Evolutionary conservation across 345 rosid genomes (phyloP), one percentile per base, ranked within the genome.

Genomic region (Boechera retrofracta): DNA sequence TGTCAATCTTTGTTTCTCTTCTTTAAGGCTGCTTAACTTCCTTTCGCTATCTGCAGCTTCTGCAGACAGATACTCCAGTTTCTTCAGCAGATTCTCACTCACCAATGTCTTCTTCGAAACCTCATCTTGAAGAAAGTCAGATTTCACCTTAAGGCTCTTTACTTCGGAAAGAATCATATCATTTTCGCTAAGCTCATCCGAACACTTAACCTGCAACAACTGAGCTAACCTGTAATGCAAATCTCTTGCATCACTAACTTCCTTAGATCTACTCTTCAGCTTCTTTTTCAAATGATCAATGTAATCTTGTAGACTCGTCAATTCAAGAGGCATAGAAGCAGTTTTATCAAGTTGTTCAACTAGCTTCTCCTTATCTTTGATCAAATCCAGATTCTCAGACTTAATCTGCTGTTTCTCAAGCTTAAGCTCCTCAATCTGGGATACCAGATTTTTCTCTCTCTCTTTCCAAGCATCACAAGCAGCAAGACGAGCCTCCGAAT

Each of bases 401-500:
- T 68, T 47, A 18, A 32, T 70, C 63, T 63, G 80, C 32, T 85
- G 78, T 75, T 82, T 88, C 65, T 89, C 89, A 10, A 77, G 67
- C 74, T 81, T 59, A 76, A 92, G 84, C 67, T 83, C 86, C 47
- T 89, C 83, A 41, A 91, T 67, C 51, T 83, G 84, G 5, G 76
- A 80, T 48, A 82, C 68, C 60, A 89, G 71, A 67, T 52, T 55
- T 1, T 75, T 83, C 80, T 88, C 92, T 80, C 77, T 87, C 59
- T 83, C 88, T 76, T 73, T 86, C 89, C 89, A 93, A 0, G 72
- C 63, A 45, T 79, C 87, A 72, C 82, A 92, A 41, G 88, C 88
- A 39, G 69, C 87, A 69, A 83, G 79, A 75, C 79, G 82, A 32
- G 87, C 87, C 54, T 88, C 89, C 2, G 84, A 48, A 63, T 79